Percentiles rank a stretch among this genome's conserved stretches.
phyloP scores from a whole-genome alignment of 2,329 filamentous ascomycete species.

The Xylaria sp. region DNA sequence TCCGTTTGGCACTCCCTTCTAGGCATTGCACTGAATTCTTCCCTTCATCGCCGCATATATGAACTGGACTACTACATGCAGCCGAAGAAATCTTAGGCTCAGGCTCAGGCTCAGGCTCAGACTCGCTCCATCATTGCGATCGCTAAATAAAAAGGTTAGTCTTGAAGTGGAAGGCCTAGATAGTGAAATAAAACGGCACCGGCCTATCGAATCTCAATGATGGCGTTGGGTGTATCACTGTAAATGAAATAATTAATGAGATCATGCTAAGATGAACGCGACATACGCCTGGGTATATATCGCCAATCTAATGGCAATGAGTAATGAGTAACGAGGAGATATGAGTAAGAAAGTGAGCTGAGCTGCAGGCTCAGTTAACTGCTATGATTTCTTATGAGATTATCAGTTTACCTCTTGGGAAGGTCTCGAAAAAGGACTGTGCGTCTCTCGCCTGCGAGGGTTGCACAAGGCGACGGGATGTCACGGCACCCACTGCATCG shows the following conservation, averaged over 20 bases:
- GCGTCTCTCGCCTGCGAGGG: not conserved
- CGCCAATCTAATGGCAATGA: not conserved
- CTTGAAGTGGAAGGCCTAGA: not conserved
- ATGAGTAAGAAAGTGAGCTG: not conserved
- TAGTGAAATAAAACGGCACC: not conserved
- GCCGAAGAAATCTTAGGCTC: not conserved
- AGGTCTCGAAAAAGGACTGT: constrained; percentile 1
- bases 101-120: too few relatives aligned
- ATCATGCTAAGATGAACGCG: not conserved
- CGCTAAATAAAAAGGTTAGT: not conserved
- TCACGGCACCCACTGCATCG: not conserved
- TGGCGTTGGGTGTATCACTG: not conserved
- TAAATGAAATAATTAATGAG: not conserved
- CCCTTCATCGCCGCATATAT: not conserved
- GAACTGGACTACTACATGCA: not conserved
- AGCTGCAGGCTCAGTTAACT: not conserved
- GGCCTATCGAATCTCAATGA: not conserved
- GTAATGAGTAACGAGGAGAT: too few relatives aligned
- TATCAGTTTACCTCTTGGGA: not conserved
- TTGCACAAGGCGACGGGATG: not conserved
- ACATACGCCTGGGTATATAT: not conserved
- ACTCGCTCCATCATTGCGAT: not conserved
- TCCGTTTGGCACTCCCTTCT: not conserved
- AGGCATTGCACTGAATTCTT: not conserved
- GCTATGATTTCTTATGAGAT: not conserved